These are phyloP conservation scores for Onygenales sp. DNA, from an alignment of 2,329 filamentous ascomycete genomes.

Conservation along the genomic window DNA sequence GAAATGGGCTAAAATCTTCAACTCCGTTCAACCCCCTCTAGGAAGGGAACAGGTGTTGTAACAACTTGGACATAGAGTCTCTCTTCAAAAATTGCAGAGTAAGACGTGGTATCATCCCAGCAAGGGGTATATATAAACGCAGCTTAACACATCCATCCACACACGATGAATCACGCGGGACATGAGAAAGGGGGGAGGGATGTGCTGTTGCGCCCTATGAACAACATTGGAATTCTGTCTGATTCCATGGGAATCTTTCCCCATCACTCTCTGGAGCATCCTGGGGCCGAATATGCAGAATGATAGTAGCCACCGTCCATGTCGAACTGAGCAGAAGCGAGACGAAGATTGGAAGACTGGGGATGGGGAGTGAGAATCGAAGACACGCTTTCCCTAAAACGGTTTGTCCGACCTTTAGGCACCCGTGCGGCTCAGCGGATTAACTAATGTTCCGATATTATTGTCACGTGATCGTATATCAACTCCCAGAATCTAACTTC, in stretches of 20 bases:
- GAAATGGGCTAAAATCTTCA: no score
- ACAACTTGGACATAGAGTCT: no score
- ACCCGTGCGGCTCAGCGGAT: not conserved
- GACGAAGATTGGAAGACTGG: no score
- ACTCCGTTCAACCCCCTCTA: no score
- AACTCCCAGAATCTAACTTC: no score
- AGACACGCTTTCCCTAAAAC: not conserved
- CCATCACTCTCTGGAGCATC: not conserved
- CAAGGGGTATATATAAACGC: no score
- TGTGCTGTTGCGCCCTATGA: not conserved
- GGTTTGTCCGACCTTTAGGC: not conserved
- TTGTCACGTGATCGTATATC: not conserved
- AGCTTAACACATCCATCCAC: no score
- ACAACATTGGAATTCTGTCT: not conserved
- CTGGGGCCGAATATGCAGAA: not conserved
- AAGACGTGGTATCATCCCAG: no score
- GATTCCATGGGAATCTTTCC: not conserved
- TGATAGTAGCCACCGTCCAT: not conserved
- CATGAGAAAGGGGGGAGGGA: not conserved
- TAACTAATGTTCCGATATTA: not conserved
- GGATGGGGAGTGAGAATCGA: no score
- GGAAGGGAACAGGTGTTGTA: no score
- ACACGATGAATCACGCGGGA: no score
- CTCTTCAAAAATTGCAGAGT: no score
- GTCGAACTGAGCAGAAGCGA: not conserved